Percentiles rank a stretch among this genome's conserved stretches.
Evolutionary conservation across 352 stramenopile species (phyloP).

Genomic region (Blastocystis sp.): DNA sequence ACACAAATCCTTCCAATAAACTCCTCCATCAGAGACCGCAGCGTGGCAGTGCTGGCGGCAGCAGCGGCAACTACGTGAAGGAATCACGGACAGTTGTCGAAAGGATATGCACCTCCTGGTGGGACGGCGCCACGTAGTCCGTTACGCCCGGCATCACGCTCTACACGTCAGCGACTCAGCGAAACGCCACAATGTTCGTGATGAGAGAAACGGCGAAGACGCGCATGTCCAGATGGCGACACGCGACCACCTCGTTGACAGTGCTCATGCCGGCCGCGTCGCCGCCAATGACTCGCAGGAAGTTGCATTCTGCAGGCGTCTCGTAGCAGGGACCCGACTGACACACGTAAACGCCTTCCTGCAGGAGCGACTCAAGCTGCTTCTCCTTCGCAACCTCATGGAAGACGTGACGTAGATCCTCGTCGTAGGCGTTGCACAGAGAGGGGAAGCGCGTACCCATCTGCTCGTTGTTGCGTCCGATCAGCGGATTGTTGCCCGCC

Average conservation of each 20-base stretch:
- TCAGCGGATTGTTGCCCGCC: constrained; percentile 61
- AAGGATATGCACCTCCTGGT: constrained; percentile 53
- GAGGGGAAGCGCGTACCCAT: constrained; percentile 86
- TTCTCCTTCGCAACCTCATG: constrained; percentile 70
- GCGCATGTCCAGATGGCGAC: constrained; percentile 81
- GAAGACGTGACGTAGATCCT: constrained; percentile 72
- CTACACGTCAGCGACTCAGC: not conserved
- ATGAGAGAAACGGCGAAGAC: constrained; percentile 88
- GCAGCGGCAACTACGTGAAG: constrained; percentile 10
- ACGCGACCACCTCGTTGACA: constrained; percentile 85
- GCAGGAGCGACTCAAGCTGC: constrained; percentile 71
- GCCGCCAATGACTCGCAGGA: constrained; percentile 78
- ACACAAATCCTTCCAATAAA: constrained; percentile 32
- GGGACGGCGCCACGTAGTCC: not conserved
- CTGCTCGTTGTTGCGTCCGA: constrained; percentile 84
- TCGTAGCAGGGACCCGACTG: constrained; percentile 89
- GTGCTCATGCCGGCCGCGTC: constrained; percentile 89
- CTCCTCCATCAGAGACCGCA: constrained; percentile 23
- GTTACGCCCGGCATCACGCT: constrained; percentile 34
- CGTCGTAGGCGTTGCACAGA: constrained; percentile 82
- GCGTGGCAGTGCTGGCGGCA: not conserved
- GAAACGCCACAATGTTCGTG: constrained; percentile 70
- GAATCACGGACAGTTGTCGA: not conserved
- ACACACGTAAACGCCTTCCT: constrained; percentile 77
- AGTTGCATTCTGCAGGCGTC: constrained; percentile 79